Conservation (phyloP, 129 eudicot genomes). For the Flaveria trinervia region DNA sequence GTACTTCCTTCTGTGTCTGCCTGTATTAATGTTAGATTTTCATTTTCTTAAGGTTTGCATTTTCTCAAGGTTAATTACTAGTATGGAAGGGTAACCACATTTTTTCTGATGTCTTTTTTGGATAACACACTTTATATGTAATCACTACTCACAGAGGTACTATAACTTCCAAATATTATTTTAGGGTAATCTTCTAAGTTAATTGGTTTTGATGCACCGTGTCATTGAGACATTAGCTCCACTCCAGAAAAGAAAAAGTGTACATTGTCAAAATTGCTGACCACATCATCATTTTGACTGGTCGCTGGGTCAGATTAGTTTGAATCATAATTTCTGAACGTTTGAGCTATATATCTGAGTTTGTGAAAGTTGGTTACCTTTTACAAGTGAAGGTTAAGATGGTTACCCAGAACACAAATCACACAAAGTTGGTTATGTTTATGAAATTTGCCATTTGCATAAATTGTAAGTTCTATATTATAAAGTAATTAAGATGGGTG, state of each 20-base stretch:
- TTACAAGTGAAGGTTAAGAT: not conserved
- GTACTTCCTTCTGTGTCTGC: not conserved
- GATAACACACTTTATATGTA: not conserved
- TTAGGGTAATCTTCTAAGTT: not conserved
- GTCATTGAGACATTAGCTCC: not conserved
- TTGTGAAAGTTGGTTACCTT: slow-evolving; percentile 1
- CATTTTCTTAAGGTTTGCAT: not conserved
- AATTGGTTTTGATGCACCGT: not conserved
- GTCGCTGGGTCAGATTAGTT: not conserved
- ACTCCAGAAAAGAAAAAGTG: not conserved
- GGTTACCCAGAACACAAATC: slow-evolving; percentile 6
- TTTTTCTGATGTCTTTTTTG: not conserved
- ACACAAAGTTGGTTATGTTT: not conserved
- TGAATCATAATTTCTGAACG: not conserved
- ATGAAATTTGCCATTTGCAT: not conserved
- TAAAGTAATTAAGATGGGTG: not conserved
- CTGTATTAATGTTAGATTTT: not conserved
- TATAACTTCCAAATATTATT: not conserved
- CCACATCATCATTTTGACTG: not conserved
- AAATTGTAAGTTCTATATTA: not conserved
- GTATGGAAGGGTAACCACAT: not conserved
- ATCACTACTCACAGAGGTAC: not conserved
- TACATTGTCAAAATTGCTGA: not conserved
- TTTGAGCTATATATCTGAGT: not conserved
- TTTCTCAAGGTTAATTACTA: not conserved